Percentiles rank a stretch among this genome's conserved stretches.
These are phyloP conservation scores for Globisporangium rhizosaccharum DNA, from an alignment of 352 stramenopile genomes.

Conservation along the genomic window DNA sequence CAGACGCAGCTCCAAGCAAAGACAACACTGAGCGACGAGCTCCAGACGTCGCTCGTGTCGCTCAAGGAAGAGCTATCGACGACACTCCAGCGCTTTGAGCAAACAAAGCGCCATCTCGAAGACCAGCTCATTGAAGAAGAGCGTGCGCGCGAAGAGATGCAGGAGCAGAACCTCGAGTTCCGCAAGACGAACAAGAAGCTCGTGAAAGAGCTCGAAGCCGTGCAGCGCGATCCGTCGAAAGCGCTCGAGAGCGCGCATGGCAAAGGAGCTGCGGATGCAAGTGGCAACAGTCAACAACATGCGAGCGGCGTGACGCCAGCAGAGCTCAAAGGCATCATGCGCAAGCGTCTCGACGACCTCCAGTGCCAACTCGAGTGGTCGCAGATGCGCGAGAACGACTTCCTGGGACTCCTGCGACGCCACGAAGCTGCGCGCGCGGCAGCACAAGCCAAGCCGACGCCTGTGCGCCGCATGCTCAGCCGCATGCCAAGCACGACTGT, in stretches of 20 bases:
- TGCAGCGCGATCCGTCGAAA: slow-evolving; percentile 20
- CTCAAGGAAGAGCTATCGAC: slow-evolving; percentile 61
- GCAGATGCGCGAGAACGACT: slow-evolving; percentile 69
- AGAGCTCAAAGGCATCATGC: slow-evolving; percentile 34
- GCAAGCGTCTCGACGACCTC: slow-evolving; percentile 41
- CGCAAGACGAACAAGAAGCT: slow-evolving; percentile 72
- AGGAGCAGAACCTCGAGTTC: slow-evolving; percentile 73
- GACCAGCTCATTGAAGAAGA: slow-evolving; percentile 78
- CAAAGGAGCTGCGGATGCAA: neutral
- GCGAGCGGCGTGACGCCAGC: slow-evolving; percentile 10
- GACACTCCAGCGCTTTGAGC: slow-evolving; percentile 49
- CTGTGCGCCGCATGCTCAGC: slow-evolving; percentile 41
- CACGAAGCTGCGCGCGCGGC: slow-evolving; percentile 3
- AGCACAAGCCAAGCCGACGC: slow-evolving; percentile 13
- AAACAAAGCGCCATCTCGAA: slow-evolving; percentile 71
- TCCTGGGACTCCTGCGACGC: slow-evolving; percentile 29
- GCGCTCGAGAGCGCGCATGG: neutral
- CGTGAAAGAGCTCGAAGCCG: slow-evolving; percentile 47
- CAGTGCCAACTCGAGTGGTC: slow-evolving; percentile 46
- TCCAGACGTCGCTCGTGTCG: slow-evolving; percentile 50
- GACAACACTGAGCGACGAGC: slow-evolving; percentile 37
- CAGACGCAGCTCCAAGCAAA: slow-evolving; percentile 44
- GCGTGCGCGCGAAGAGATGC: slow-evolving; percentile 53
- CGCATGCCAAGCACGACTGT: slow-evolving; percentile 61
- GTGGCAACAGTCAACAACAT: neutral